Percentiles rank a stretch among this genome's conserved stretches.
Conservation (phyloP, 164 flowering plant species). For the Chimonanthus salicifolius region DNA sequence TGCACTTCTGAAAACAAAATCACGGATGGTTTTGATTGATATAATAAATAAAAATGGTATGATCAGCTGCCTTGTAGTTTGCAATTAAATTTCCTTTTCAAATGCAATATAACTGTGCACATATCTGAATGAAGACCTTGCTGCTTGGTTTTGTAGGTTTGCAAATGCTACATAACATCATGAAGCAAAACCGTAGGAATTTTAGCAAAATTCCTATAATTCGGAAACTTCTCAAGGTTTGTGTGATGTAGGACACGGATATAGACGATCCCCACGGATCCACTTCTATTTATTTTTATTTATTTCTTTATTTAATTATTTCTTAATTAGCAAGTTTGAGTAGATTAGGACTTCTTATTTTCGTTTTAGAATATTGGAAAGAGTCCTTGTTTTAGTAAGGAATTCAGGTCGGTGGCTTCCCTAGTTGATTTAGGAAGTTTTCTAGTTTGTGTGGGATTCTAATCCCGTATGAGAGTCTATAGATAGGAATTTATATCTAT, state of each 20-base stretch:
- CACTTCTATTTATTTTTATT: too few relatives aligned
- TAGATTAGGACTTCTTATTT: too few relatives aligned
- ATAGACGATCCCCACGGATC: too few relatives aligned
- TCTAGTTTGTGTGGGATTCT: too few relatives aligned
- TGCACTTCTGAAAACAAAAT: constrained; percentile 87
- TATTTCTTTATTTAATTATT: too few relatives aligned
- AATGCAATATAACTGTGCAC: neutral
- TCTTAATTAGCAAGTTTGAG: too few relatives aligned
- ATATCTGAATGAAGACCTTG: neutral
- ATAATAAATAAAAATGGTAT: constrained; percentile 89
- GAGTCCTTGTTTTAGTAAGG: too few relatives aligned
- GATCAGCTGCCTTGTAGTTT: constrained; percentile 5
- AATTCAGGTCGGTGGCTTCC: too few relatives aligned
- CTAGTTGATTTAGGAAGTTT: too few relatives aligned
- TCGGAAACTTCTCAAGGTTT: constrained; percentile 92
- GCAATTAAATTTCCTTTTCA: neutral
- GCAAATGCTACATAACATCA: constrained; percentile 89
- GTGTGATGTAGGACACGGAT: neutral
- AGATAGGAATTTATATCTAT: too few relatives aligned
- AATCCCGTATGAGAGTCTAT: too few relatives aligned
- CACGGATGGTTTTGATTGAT: constrained; percentile 69
- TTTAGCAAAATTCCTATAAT: constrained; percentile 79
- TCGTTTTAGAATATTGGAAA: too few relatives aligned
- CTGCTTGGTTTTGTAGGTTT: constrained; percentile 43
- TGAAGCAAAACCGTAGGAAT: constrained; percentile 75